Evolutionary conservation across 768 basidiomycete species (phyloP).

Genomic region (Russula abietina): DNA sequence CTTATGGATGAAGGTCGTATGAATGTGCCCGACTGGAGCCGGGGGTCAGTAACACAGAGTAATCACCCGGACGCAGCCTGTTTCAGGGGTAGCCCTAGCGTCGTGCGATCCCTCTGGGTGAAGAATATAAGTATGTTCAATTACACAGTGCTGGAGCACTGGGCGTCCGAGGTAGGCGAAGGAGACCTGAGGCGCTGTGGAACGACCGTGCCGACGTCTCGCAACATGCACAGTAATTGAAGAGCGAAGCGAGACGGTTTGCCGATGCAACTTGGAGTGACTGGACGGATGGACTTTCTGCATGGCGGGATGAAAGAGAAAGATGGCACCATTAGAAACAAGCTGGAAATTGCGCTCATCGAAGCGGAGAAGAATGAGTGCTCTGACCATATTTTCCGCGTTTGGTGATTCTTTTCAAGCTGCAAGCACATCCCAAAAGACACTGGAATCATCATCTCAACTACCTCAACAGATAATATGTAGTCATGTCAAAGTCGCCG

Average conservation of each 20-base stretch:
- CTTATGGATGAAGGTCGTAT: slow-evolving; percentile 4
- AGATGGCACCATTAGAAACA: background rate
- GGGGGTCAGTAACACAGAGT: background rate
- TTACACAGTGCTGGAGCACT: background rate
- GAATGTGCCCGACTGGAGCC: background rate
- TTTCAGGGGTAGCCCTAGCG: background rate
- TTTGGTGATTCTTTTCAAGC: no score
- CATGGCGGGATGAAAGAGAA: background rate
- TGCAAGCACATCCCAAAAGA: no score
- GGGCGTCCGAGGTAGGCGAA: background rate
- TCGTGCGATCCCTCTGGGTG: background rate
- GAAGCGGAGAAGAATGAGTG: background rate
- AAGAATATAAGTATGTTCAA: slow-evolving; percentile 21
- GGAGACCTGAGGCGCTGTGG: slow-evolving; percentile 11
- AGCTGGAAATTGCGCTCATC: background rate
- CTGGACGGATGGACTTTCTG: background rate
- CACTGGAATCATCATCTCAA: no score
- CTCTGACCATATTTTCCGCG: no score
- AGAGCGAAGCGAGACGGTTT: background rate
- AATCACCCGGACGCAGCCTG: background rate
- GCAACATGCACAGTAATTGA: slow-evolving; percentile 4
- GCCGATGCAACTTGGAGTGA: background rate
- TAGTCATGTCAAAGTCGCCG: no score
- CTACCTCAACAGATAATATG: no score
- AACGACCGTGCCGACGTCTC: slow-evolving; percentile 3